Percentiles rank a stretch among this genome's conserved stretches.
phyloP scores from a whole-genome alignment of 2,329 filamentous ascomycete species.

The Fusarium sp. region DNA sequence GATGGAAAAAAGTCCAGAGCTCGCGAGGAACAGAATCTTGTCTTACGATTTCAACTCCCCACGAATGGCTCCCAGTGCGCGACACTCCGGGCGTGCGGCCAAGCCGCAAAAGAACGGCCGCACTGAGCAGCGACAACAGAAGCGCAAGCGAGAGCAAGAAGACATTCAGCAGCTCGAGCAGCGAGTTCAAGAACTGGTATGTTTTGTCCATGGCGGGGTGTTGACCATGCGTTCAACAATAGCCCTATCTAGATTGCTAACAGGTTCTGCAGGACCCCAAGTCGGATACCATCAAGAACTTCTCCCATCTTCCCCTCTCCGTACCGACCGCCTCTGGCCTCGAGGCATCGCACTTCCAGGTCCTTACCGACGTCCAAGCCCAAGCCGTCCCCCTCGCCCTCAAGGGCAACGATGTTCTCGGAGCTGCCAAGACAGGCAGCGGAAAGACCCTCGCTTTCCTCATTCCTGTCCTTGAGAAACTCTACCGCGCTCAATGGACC shows the following conservation, averaged over 20 bases:
- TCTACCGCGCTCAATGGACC: constrained; percentile 91
- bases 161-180: constrained; percentile 54
- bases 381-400: constrained; percentile 91
- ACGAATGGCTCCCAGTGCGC: constrained; percentile 46
- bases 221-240: background rate
- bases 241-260: constrained; percentile 18
- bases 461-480: constrained; percentile 90
- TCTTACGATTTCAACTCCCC: constrained; percentile 3
- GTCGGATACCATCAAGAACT: constrained; percentile 73
- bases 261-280: constrained; percentile 70
- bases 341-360: constrained; percentile 89
- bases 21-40: constrained; percentile 9
- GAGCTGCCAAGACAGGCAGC: constrained; percentile 94
- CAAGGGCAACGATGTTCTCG: constrained; percentile 89
- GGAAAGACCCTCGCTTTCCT: constrained; percentile 97
- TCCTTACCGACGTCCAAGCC: constrained; percentile 91
- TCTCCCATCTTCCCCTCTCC: constrained; percentile 89
- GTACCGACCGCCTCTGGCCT: constrained; percentile 84
- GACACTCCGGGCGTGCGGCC: constrained; percentile 42
- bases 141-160: constrained; percentile 58
- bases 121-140: constrained; percentile 54
- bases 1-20: constrained; percentile 16
- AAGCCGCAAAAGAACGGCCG: constrained; percentile 51
- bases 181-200: constrained; percentile 54
- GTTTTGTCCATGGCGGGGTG: constrained; percentile 26